phyloP scores from a whole-genome alignment of 2,329 filamentous ascomycete genomes.

The Aspergillus neotritici region DNA sequence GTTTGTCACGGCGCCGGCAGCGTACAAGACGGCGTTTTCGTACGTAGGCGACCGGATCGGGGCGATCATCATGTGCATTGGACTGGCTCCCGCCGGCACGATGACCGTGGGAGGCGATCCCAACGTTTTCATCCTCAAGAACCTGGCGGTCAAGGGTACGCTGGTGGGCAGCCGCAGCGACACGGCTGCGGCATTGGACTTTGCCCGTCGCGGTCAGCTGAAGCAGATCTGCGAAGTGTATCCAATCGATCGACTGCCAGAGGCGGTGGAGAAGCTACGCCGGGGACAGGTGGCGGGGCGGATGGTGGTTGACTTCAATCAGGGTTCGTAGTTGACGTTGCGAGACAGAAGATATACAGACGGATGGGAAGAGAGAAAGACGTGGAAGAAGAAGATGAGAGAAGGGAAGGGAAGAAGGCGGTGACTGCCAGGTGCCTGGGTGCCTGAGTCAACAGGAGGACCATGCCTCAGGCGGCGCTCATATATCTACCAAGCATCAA shows the following conservation, averaged over 20 bases:
- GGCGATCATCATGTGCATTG: constrained; percentile 50
- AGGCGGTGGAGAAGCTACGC: constrained; percentile 48
- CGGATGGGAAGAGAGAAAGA: too few species aligned
- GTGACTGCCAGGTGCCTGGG: too few species aligned
- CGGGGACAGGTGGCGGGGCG: constrained; percentile 49
- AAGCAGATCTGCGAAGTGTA: constrained; percentile 48
- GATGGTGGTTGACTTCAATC: constrained; percentile 51
- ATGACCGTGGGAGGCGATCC: constrained; percentile 22
- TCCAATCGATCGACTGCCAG: constrained; percentile 43
- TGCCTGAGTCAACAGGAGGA: too few species aligned
- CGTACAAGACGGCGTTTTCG: constrained; percentile 39
- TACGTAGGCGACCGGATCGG: constrained; percentile 41
- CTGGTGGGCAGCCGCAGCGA: constrained; percentile 29
- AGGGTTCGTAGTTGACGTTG: not conserved
- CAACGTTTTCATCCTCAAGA: constrained; percentile 21
- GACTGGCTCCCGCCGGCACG: constrained; percentile 24
- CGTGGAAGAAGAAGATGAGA: too few species aligned
- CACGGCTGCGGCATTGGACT: constrained; percentile 34
- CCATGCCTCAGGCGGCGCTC: too few species aligned
- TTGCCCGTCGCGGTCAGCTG: constrained; percentile 46
- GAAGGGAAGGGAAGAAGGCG: too few species aligned
- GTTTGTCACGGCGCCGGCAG: constrained; percentile 37
- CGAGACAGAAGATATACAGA: too few species aligned
- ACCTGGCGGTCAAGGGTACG: constrained; percentile 24
- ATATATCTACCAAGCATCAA: too few species aligned